phyloP scores from a whole-genome alignment of 768 basidiomycete genomes.

The Macrocybe gigantea region DNA sequence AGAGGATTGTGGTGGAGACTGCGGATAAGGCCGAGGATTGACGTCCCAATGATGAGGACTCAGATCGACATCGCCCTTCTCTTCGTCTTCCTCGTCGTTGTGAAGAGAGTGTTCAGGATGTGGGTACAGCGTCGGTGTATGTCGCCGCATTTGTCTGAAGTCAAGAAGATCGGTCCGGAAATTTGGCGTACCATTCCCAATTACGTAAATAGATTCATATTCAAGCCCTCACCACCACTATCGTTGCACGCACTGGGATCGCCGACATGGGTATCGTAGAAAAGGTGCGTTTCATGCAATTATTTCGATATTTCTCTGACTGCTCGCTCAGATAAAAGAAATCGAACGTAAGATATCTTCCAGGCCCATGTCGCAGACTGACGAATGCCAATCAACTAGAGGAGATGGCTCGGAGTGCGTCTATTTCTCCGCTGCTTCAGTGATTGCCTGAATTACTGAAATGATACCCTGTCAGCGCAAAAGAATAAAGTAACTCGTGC shows the following conservation, averaged over 20 bases:
- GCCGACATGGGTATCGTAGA: conserved; percentile 86
- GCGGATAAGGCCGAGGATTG: conserved; percentile 28
- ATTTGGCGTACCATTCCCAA: too few species aligned
- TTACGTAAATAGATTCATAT: too few species aligned
- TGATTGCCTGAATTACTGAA: not conserved
- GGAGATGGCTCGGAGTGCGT: conserved; percentile 96
- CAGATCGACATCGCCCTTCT: conserved; percentile 44
- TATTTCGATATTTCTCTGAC: not conserved
- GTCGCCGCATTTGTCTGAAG: conserved; percentile 38
- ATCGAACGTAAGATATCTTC: conserved; percentile 71
- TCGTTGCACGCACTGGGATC: not conserved
- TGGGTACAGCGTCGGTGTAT: conserved; percentile 64
- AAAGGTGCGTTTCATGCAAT: conserved; percentile 47
- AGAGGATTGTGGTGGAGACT: conserved; percentile 23
- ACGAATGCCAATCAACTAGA: conserved; percentile 36
- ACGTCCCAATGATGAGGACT: conserved; percentile 24
- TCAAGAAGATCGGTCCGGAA: not conserved
- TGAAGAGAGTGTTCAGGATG: conserved; percentile 39
- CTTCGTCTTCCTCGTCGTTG: conserved; percentile 48
- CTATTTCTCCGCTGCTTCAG: too few species aligned
- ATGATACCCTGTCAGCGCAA: conserved; percentile 58
- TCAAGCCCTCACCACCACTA: not conserved
- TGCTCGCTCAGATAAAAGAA: conserved; percentile 70
- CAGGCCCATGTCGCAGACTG: not conserved
- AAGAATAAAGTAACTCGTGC: conserved; percentile 75